Evolutionary conservation across 768 basidiomycete species (phyloP), one percentile per base, ranked within the genome.

Genomic region (Termitomyces sp.): DNA sequence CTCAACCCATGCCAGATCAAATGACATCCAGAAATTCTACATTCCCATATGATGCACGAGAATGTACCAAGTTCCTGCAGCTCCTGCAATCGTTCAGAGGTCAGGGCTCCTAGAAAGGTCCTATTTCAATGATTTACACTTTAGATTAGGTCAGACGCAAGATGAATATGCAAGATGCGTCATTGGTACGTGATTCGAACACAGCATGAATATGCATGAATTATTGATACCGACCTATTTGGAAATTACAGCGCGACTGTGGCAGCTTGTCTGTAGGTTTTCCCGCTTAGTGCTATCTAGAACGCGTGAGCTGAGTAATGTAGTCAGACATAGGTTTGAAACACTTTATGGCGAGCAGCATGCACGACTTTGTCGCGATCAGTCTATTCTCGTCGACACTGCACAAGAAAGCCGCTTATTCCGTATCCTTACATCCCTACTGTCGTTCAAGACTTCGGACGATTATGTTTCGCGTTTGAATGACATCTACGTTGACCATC

Each of bases 1-100:
- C 52, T 60, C 6, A 62, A 20, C 40, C 9, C 22, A 26, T 22
- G 30, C 5, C 40, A 76, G 87, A 89, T 67, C 81, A 82, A 53
- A 69, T 86, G 64, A 88, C 87, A 4, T 89, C 87, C 2, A 63
- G 64, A 0, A 71, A 74, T 2, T 86, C 87, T 0, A 86, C 86
- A 0, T 87, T 87, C 64, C 83, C 83, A 0, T 87, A 83, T 60
- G 70, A 74, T 4, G 73, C 74, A 18, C 68, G 75, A 16, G 71
- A 79, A 33, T 85, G 82, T 63, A 71, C 70, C 39, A 70, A 77
- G 7, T 81, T 86, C 53, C 59, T 85, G 48, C 69, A 78, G 24
- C 66, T 86, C 14, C 65, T 89, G n/a, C 75, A 71, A 24, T 63
- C 65, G 27, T 78, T 77, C 33, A 71, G 73, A 78, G 78, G 80